Evolutionary conservation across 306 rosid genomes (phyloP).

Genomic region (Vigna hirtella): DNA sequence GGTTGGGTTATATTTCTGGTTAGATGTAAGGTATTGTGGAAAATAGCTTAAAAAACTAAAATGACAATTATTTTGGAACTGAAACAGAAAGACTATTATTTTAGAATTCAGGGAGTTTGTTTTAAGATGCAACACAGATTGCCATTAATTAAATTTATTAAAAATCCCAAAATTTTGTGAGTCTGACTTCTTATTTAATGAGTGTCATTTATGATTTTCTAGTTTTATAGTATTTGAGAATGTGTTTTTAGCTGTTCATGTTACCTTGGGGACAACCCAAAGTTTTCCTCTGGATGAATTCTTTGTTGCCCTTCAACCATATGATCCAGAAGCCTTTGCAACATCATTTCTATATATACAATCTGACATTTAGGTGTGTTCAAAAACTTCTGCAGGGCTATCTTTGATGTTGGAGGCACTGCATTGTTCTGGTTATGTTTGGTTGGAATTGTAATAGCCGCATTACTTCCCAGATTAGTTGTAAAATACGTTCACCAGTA

Average conservation of each 20-base stretch:
- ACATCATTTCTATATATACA: background rate
- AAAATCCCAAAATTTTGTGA: background rate
- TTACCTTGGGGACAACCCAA: background rate
- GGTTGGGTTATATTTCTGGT: background rate
- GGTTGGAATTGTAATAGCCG: constrained; percentile 59
- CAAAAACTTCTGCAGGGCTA: constrained; percentile 68
- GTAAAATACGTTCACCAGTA: constrained; percentile 69
- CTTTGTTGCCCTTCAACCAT: background rate
- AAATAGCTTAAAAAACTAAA: too few species aligned
- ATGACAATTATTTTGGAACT: too few species aligned
- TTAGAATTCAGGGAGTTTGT: background rate
- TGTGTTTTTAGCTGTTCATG: background rate
- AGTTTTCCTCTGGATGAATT: background rate
- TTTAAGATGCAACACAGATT: background rate
- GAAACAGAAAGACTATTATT: too few species aligned
- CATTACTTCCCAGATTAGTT: constrained; percentile 69
- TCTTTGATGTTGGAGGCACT: constrained; percentile 52
- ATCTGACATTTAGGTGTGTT: constrained; percentile 29
- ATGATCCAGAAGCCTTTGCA: constrained; percentile 8
- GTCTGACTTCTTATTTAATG: background rate
- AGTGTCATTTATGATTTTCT: background rate
- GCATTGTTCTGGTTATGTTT: constrained; percentile 79
- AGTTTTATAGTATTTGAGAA: background rate
- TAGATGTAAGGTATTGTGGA: too few species aligned
- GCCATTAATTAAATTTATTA: background rate